Evolutionary conservation across 768 basidiomycete genomes (phyloP).

Genomic region (Suillus paluster): DNA sequence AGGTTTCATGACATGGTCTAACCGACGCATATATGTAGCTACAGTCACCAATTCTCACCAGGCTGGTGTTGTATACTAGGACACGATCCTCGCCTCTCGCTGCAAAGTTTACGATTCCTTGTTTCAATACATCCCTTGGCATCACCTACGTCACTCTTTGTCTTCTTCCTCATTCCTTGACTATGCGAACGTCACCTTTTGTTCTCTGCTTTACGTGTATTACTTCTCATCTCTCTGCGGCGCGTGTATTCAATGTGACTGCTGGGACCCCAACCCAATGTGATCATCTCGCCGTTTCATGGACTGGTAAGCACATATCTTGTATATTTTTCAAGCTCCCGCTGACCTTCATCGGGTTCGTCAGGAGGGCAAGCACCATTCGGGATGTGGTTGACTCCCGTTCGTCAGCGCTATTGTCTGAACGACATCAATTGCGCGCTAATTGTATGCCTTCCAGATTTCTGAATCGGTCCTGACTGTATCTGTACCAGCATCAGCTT

Average conservation of each 20-base stretch:
- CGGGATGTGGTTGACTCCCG: slow-evolving; percentile 53
- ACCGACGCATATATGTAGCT: no score
- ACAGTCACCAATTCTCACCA: not conserved
- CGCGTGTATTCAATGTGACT: slow-evolving; percentile 50
- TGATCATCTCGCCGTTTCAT: slow-evolving; percentile 59
- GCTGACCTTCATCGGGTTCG: not conserved
- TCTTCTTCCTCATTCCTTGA: slow-evolving; percentile 19
- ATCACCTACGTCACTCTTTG: not conserved
- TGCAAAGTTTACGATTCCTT: not conserved
- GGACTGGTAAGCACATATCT: slow-evolving; percentile 53
- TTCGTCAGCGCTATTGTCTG: slow-evolving; percentile 27
- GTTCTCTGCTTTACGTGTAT: slow-evolving; percentile 23
- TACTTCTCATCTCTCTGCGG: slow-evolving; percentile 27
- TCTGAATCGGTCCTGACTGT: slow-evolving; percentile 57
- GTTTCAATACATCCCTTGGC: not conserved
- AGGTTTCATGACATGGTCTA: not conserved
- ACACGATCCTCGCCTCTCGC: no score
- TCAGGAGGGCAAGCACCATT: slow-evolving; percentile 65
- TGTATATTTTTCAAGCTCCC: not conserved
- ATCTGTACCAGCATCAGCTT: slow-evolving; percentile 59
- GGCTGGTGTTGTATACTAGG: not conserved
- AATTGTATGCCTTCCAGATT: slow-evolving; percentile 38
- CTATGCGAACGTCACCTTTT: slow-evolving; percentile 31
- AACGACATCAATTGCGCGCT: not conserved
- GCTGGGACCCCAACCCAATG: slow-evolving; percentile 61